A percentile compares a stretch with the other conserved stretches of the same genome.
Evolutionary conservation across 2,329 filamentous ascomycete species (phyloP).

Genomic region (Parasarocladium wereldwijsianum): DNA sequence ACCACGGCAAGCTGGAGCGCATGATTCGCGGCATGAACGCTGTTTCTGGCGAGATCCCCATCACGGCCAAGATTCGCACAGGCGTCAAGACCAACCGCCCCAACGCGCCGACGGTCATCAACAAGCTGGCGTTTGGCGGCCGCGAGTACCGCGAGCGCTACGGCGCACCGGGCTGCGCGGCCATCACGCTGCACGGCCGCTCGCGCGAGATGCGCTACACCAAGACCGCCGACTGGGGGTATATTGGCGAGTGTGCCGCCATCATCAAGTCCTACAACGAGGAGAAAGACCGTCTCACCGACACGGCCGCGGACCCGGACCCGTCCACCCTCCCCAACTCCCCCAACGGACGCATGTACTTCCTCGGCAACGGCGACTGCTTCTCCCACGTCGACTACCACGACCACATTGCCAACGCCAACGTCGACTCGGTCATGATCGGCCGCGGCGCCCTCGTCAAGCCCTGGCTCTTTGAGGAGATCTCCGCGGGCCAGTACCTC

Average conservation of each 20-base stretch:
- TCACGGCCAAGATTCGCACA: conserved; percentile 89
- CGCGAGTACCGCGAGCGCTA: conserved; percentile 53
- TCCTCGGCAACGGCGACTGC: conserved; percentile 92
- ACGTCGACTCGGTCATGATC: conserved; percentile 91
- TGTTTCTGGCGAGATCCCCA: conserved; percentile 78
- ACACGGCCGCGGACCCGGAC: conserved; percentile 70
- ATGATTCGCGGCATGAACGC: conserved; percentile 94
- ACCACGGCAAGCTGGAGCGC: conserved; percentile 76
- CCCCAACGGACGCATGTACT: conserved; percentile 60
- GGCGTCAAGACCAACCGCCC: conserved; percentile 70
- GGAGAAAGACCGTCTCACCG: conserved; percentile 48
- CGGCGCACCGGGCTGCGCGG: conserved; percentile 74
- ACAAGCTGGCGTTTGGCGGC: conserved; percentile 69
- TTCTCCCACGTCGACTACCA: conserved; percentile 87
- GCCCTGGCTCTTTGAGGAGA: conserved; percentile 97
- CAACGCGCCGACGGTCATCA: conserved; percentile 66
- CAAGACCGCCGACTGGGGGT: conserved; percentile 81
- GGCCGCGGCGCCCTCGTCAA: conserved; percentile 94
- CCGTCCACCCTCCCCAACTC: conserved; percentile 54
- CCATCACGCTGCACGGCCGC: conserved; percentile 89
- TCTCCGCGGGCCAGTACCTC: conserved; percentile 78
- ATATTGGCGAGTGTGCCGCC: conserved; percentile 79
- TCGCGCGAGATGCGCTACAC: conserved; percentile 93
- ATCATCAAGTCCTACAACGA: conserved; percentile 70
- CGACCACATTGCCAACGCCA: conserved; percentile 57